Conservation (phyloP, 2,329 filamentous ascomycete species). For the Fusarium acutatum region DNA sequence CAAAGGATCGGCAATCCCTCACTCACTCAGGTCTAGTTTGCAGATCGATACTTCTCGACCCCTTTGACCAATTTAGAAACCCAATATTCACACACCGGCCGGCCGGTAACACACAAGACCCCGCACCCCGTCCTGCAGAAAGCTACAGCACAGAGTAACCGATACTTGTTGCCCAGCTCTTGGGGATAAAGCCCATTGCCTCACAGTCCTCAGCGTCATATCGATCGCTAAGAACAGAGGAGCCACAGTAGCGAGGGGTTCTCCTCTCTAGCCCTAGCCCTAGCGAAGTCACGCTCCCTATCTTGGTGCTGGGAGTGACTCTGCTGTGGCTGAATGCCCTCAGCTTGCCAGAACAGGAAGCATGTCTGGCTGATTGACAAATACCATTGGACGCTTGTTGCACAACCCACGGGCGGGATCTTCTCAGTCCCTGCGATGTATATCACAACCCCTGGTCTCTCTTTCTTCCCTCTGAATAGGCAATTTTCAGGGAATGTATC, state of each 20-base stretch:
- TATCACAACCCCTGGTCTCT: neutral
- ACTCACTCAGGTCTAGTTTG: constrained; percentile 8
- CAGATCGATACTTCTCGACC: constrained; percentile 22
- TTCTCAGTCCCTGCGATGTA: constrained; percentile 2
- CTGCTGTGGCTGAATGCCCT: constrained; percentile 29
- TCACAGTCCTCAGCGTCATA: constrained; percentile 19
- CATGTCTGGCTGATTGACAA: constrained; percentile 5
- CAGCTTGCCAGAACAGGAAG: constrained; percentile 40
- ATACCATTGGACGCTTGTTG: constrained; percentile 33
- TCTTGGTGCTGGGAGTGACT: neutral
- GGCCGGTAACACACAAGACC: neutral
- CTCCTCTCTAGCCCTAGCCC: constrained; percentile 16
- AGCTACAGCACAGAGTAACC: neutral
- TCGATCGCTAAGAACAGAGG: neutral
- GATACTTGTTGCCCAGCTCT: neutral
- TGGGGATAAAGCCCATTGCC: neutral
- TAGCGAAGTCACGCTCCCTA: neutral
- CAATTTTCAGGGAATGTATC: neutral
- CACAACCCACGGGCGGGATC: constrained; percentile 15
- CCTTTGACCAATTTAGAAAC: constrained; percentile 1
- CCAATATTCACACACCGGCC: constrained; percentile 23
- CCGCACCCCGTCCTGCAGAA: constrained; percentile 2
- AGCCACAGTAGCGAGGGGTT: constrained; percentile 15
- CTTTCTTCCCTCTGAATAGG: neutral
- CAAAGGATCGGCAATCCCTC: constrained; percentile 17